phyloP scores from a whole-genome alignment of 2,329 filamentous ascomycete species.

The Chrysosporium keratinophilum region DNA sequence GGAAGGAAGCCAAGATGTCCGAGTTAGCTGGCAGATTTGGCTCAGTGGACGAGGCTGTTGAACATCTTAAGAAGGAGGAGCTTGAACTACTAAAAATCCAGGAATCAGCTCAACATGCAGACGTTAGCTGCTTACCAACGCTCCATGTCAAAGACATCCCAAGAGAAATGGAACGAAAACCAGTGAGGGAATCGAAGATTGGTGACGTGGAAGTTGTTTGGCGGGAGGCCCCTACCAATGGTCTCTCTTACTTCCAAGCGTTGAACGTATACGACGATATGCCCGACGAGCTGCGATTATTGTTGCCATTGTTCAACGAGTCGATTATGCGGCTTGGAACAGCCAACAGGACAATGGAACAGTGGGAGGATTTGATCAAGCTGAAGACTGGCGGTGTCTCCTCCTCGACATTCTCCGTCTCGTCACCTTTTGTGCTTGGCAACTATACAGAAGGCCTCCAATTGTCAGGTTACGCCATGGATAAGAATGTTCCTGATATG shows the following conservation, averaged over 20 bases:
- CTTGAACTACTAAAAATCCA: constrained; percentile 70
- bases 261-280: constrained; percentile 70
- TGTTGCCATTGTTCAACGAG: constrained; percentile 85
- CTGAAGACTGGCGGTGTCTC: constrained; percentile 87
- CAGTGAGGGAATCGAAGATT: constrained; percentile 48
- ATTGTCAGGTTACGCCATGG: constrained; percentile 76
- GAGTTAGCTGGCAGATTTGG: constrained; percentile 59
- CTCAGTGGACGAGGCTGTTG: constrained; percentile 58
- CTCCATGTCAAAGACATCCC: constrained; percentile 85
- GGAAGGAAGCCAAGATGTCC: constrained; percentile 64
- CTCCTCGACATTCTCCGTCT: constrained; percentile 70
- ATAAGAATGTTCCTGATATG: constrained; percentile 84
- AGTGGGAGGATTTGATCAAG: constrained; percentile 91
- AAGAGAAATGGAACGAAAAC: constrained; percentile 62
- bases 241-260: constrained; percentile 88
- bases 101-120: constrained; percentile 70
- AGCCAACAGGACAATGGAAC: constrained; percentile 76
- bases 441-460: constrained; percentile 69
- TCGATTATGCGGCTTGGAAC: constrained; percentile 90
- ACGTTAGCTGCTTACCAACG: constrained; percentile 77
- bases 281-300: constrained; percentile 69
- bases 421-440: constrained; percentile 62
- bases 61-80: constrained; percentile 66
- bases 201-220: constrained; percentile 66
- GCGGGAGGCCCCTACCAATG: constrained; percentile 88